Evolutionary conservation across 805 yeast species (phyloP).

Genomic region (Metschnikowia lochheadii): DNA sequence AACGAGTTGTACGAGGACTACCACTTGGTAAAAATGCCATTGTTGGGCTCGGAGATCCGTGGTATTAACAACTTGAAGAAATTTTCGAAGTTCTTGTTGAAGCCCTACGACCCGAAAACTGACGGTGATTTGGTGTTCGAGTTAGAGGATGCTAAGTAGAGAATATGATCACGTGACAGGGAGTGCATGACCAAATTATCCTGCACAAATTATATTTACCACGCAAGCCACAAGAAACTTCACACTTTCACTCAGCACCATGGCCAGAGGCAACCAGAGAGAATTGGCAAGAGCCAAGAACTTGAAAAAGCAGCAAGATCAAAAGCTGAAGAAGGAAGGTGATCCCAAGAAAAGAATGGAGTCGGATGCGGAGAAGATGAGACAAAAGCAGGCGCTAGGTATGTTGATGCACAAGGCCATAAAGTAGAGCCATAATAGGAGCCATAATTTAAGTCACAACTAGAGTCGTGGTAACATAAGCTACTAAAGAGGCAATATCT

Average conservation of each 20-base stretch:
- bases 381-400: conserved; percentile 84
- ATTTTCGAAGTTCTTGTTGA: conserved; percentile 76
- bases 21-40: conserved; percentile 93
- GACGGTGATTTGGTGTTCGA: conserved; percentile 53
- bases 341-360: conserved; percentile 86
- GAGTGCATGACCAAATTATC: not conserved
- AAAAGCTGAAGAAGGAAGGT: conserved; percentile 67
- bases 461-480: no score
- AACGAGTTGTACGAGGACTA: conserved; percentile 95
- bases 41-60: conserved; percentile 91
- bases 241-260: not conserved
- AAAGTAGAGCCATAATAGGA: no score
- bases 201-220: not conserved
- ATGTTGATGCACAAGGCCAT: conserved; percentile 27
- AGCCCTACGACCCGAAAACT: conserved; percentile 69
- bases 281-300: conserved; percentile 90
- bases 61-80: conserved; percentile 81
- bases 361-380: conserved; percentile 82
- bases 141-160: conserved; percentile 44
- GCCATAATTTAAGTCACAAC: no score
- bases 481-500: no score
- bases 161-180: not conserved
- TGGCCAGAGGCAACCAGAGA: conserved; percentile 97
- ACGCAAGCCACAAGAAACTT: not conserved
- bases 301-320: conserved; percentile 70